Evolutionary conservation across 148 eudicot species (phyloP).

Genomic region (Vaccinium macrocarpon): DNA sequence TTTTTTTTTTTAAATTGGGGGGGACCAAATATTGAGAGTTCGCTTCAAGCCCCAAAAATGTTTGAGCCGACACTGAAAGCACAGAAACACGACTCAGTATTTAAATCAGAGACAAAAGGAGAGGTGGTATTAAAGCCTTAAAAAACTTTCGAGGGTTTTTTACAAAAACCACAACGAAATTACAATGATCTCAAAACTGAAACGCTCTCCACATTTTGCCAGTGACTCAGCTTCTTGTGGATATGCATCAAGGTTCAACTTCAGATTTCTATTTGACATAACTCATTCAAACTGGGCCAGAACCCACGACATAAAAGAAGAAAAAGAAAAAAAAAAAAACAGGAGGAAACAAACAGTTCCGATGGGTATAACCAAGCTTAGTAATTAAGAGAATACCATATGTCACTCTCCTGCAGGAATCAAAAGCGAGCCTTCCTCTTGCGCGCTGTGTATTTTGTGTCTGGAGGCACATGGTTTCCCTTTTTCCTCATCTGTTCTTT

Average conservation of each 20-base stretch:
- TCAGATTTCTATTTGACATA: not conserved
- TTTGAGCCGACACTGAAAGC: too few species aligned
- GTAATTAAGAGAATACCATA: not conserved
- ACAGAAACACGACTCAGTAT: too few species aligned
- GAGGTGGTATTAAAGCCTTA: not conserved
- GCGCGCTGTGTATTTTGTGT: constrained; percentile 78
- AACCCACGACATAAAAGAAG: not conserved
- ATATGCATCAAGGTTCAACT: not conserved
- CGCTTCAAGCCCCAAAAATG: too few species aligned
- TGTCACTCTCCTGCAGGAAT: constrained; percentile 13
- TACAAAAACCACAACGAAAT: not conserved
- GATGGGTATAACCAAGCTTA: not conserved
- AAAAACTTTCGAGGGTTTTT: not conserved
- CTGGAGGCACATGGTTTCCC: constrained; percentile 61
- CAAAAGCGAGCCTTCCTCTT: constrained; percentile 78
- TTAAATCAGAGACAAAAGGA: too few species aligned
- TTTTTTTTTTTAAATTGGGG: too few species aligned
- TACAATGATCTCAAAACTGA: constrained; percentile 1
- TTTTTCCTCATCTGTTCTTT: constrained; percentile 78
- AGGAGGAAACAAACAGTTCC: not conserved
- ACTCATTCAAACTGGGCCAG: not conserved
- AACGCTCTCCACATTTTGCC: not conserved
- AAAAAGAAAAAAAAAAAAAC: too few species aligned
- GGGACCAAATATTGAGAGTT: too few species aligned
- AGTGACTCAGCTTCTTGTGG: not conserved